Conservation (phyloP, 371 early-diverging fungal species). For the Mucor ambiguus region DNA sequence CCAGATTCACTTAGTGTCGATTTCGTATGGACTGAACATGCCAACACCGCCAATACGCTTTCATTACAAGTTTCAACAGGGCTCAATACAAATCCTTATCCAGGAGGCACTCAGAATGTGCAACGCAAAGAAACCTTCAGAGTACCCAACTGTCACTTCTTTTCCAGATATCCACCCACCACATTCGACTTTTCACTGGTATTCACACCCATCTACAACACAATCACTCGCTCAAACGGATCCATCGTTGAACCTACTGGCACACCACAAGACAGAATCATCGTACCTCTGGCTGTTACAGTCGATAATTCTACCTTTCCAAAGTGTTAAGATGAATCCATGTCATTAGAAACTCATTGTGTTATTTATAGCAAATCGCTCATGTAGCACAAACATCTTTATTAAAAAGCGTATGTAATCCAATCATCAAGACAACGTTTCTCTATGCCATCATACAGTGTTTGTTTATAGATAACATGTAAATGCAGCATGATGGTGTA, state of each 20-base stretch:
- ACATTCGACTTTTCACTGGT: conserved; percentile 25
- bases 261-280: conserved; percentile 15
- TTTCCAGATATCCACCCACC: conserved; percentile 27
- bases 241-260: conserved; percentile 3
- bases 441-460: background rate
- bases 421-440: conserved; percentile 9
- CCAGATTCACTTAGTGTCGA: conserved; percentile 17
- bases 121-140: conserved; percentile 13
- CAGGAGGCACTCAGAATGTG: conserved; percentile 14
- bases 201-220: conserved; percentile 19
- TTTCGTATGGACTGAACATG: conserved; percentile 25
- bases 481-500: background rate
- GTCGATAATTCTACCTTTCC: conserved; percentile 27
- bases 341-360: background rate
- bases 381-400: background rate
- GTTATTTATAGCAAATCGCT: background rate
- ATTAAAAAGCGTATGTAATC: background rate
- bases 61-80: conserved; percentile 11
- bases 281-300: conserved; percentile 15
- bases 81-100: conserved; percentile 17
- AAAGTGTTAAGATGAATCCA: conserved; percentile 14
- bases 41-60: conserved; percentile 8
- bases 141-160: conserved; percentile 31
- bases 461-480: background rate
- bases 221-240: background rate